These are phyloP conservation scores for Actinomortierella ambigua DNA, from an alignment of 371 early-diverging fungal species.

Conservation along the genomic window DNA sequence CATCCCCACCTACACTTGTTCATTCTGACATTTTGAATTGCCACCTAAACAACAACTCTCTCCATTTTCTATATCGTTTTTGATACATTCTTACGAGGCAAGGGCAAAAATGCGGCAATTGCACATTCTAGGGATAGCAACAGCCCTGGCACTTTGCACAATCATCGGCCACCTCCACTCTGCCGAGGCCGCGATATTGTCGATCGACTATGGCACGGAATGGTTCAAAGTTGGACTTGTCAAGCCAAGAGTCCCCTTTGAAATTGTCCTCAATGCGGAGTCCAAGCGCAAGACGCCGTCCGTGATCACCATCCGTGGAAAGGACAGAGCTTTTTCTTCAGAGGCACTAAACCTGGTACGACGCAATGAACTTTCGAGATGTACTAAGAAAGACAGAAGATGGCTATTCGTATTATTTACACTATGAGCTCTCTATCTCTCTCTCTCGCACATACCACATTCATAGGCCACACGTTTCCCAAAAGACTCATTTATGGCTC, in stretches of 20 bases:
- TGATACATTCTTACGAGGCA: too few relatives aligned
- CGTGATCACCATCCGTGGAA: slow-evolving; percentile 77
- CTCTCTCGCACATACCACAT: background rate
- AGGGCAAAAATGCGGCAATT: too few relatives aligned
- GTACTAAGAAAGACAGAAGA: too few relatives aligned
- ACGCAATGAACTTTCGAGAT: too few relatives aligned
- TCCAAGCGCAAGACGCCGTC: slow-evolving; percentile 94
- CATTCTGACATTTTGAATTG: too few relatives aligned
- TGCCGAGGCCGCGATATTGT: slow-evolving; percentile 77
- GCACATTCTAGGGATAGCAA: slow-evolving; percentile 30
- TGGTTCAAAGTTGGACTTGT: slow-evolving; percentile 96
- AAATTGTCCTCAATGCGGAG: slow-evolving; percentile 94
- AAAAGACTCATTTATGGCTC: slow-evolving; percentile 74
- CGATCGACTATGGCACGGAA: slow-evolving; percentile 95
- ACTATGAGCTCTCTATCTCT: background rate
- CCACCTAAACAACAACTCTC: too few relatives aligned
- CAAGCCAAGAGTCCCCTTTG: slow-evolving; percentile 88
- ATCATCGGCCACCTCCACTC: slow-evolving; percentile 20
- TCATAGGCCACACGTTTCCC: slow-evolving; percentile 85
- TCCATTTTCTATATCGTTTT: too few relatives aligned
- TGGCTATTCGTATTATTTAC: too few relatives aligned
- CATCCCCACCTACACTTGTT: too few relatives aligned
- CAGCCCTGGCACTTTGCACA: slow-evolving; percentile 37
- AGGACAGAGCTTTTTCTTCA: slow-evolving; percentile 86
- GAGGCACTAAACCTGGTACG: slow-evolving; percentile 85